These are phyloP conservation scores for Sequoiadendron giganteum DNA, from an alignment of 75 land plant species.

Conservation along the genomic window DNA sequence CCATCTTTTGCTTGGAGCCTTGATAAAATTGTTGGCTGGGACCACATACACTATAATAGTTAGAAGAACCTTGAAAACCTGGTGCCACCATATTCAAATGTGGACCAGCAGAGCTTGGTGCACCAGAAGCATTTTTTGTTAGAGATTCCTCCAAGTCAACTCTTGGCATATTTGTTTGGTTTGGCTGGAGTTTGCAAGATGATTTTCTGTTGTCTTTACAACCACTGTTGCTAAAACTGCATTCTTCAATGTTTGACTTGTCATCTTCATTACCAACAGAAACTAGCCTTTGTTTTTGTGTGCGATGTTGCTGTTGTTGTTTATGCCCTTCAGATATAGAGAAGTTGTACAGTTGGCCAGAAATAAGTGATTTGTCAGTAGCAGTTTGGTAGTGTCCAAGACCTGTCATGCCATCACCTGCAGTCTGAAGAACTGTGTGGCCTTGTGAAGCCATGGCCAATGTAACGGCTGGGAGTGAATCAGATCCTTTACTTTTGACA, in stretches of 20 bases:
- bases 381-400: not conserved
- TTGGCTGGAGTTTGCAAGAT: slow-evolving; percentile 5
- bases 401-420: slow-evolving; percentile 11
- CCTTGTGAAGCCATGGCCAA: slow-evolving; percentile 42
- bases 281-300: slow-evolving; percentile 15
- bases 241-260: slow-evolving; percentile 7
- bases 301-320: slow-evolving; percentile 29
- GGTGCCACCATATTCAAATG: slow-evolving; percentile 19
- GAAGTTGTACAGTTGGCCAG: slow-evolving; percentile 15
- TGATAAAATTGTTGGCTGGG: slow-evolving; percentile 15
- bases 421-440: slow-evolving; percentile 30
- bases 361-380: slow-evolving; percentile 9
- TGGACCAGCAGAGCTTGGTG: not conserved
- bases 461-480: slow-evolving; percentile 18
- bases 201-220: slow-evolving; percentile 25
- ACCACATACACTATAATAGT: slow-evolving; percentile 1
- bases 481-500: not conserved
- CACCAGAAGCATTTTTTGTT: slow-evolving; percentile 7
- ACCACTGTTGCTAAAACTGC: slow-evolving; percentile 8
- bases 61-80: not conserved
- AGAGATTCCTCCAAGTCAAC: slow-evolving; percentile 24
- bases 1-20: slow-evolving; percentile 9
- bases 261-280: slow-evolving; percentile 13
- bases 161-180: slow-evolving; percentile 11
- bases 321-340: slow-evolving; percentile 8